Evolutionary conservation across 1,284 basidiomycete species (phyloP), one percentile per base, ranked within the genome.

Genomic region (Naganishia cerealis): DNA sequence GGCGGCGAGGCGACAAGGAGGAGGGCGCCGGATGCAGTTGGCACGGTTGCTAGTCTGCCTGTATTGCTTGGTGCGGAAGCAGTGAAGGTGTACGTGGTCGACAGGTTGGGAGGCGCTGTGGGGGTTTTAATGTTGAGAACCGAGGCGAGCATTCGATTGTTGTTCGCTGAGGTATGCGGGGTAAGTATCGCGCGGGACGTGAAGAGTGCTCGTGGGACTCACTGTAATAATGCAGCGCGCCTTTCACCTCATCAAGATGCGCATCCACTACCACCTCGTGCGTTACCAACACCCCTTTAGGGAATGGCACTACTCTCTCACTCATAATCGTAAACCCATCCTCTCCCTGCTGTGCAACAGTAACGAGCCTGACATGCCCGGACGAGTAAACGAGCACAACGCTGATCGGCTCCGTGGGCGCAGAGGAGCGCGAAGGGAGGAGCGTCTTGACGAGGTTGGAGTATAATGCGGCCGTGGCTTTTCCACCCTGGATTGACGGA

Each of bases 11-110:
- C 53, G 29, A 56, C 36, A 29, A 67, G 54, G 36, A 71, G 33
- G 3, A 68, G 59, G 26, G 62, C 50, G 50, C 70, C 70, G n/a
- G 67, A n/a, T 10, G 62, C 46, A 15, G 67, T 67, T 6, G 70
- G 62, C 7, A 71, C 43, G 13, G 67, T 59, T 2, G 70, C 52
- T 13, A 71, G 38, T 16, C 43, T 18, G 15, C 53, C 40, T 2
- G 46, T 4, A 6, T 53, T n/a, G 18, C 24, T 1, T 29, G 38
- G 13, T 29, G 56, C 39, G 24, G 62, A 24, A 12, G 46, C 40
- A n/a, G 50, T 59, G 46, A 66, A 66, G 3, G 62, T 55, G 52
- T 59, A 69, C 24, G 33, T 57, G 6, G 55, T 58, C 1, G 59
- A 29, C 12, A 62, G 61, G 16, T 52, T 50, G 21, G 61, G 61